A percentile compares a stretch with the other conserved stretches of the same genome.
These are phyloP conservation scores for Fomitopsis pinicola DNA, from an alignment of 1,284 basidiomycete species.

Conservation along the genomic window DNA sequence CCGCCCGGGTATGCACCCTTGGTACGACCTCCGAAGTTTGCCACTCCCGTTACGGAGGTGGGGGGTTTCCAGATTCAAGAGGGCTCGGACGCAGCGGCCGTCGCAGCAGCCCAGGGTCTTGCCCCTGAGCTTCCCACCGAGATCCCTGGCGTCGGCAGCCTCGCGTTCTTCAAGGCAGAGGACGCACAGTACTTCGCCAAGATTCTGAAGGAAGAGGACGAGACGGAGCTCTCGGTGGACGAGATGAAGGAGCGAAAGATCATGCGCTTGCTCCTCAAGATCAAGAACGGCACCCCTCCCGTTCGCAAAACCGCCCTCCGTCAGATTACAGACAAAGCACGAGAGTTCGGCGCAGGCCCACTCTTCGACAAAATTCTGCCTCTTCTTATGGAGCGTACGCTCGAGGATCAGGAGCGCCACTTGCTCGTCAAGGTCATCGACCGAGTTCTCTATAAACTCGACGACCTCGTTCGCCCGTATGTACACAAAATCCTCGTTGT, in stretches of 20 bases:
- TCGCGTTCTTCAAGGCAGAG: conserved; percentile 98
- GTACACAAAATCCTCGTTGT: conserved; percentile 99
- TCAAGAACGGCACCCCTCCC: conserved; percentile 99
- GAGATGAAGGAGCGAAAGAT: conserved; percentile 99
- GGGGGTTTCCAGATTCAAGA: conserved; percentile 97
- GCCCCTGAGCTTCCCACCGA: conserved; percentile 96
- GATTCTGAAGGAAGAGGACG: conserved; percentile 92
- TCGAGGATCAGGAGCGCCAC: conserved; percentile 99
- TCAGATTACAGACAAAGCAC: conserved; percentile 99
- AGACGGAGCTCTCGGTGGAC: conserved; percentile 92
- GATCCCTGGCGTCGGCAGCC: conserved; percentile 95
- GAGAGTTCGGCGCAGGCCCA: conserved; percentile 98
- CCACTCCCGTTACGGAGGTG: conserved; percentile 66
- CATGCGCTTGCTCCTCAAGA: conserved; percentile 98
- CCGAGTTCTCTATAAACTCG: conserved; percentile 97
- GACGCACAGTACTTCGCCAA: conserved; percentile 98
- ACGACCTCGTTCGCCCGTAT: conserved; percentile 97
- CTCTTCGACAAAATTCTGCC: conserved; percentile 99
- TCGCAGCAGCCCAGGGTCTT: conserved; percentile 86
- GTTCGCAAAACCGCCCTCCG: conserved; percentile 97
- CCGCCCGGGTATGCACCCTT: conserved; percentile 91
- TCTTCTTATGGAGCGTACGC: conserved; percentile 96
- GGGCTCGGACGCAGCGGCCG: conserved; percentile 82
- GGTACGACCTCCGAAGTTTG: conserved; percentile 76
- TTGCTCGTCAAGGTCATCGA: conserved; percentile 99